Evolutionary conservation across 257 asterid genomes (phyloP).

Genomic region (Solanum clarkiae): DNA sequence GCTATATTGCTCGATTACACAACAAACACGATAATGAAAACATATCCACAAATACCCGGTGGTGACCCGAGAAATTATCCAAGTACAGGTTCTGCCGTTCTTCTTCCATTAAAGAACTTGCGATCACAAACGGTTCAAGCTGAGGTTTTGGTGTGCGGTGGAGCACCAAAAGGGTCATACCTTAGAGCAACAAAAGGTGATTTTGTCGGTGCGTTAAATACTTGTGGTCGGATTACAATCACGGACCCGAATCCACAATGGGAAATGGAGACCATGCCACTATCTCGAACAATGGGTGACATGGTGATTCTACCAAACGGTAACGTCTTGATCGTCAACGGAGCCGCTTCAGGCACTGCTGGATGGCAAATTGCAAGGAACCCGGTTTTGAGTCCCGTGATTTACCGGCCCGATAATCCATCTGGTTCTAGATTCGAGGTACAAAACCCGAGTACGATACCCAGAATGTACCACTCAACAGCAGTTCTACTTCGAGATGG

Average conservation of each 20-base stretch:
- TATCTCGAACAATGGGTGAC: slow-evolving; percentile 35
- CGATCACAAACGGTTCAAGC: not conserved
- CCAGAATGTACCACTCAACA: slow-evolving; percentile 32
- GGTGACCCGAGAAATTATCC: not conserved
- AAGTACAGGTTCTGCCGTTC: not conserved
- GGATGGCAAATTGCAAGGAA: slow-evolving; percentile 21
- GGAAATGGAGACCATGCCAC: slow-evolving; percentile 41
- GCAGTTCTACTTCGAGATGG: slow-evolving; percentile 29
- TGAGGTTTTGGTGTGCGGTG: slow-evolving; percentile 35
- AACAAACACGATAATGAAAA: not conserved
- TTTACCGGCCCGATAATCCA: slow-evolving; percentile 13
- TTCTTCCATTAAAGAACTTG: slow-evolving; percentile 22
- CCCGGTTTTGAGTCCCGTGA: slow-evolving; percentile 21
- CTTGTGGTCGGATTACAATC: slow-evolving; percentile 27
- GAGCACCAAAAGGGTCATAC: slow-evolving; percentile 35
- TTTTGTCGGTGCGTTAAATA: slow-evolving; percentile 20
- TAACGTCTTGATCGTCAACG: slow-evolving; percentile 23
- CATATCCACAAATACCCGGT: not conserved
- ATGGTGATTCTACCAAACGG: slow-evolving; percentile 35
- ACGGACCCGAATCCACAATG: slow-evolving; percentile 28
- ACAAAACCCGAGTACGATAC: slow-evolving; percentile 4
- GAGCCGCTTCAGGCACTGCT: slow-evolving; percentile 23
- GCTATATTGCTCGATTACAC: slow-evolving; percentile 25
- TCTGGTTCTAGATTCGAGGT: slow-evolving; percentile 7
- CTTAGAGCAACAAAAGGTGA: not conserved